These are phyloP conservation scores for Solanum chmielewskii DNA, from an alignment of 257 asterid species.

Conservation along the genomic window DNA sequence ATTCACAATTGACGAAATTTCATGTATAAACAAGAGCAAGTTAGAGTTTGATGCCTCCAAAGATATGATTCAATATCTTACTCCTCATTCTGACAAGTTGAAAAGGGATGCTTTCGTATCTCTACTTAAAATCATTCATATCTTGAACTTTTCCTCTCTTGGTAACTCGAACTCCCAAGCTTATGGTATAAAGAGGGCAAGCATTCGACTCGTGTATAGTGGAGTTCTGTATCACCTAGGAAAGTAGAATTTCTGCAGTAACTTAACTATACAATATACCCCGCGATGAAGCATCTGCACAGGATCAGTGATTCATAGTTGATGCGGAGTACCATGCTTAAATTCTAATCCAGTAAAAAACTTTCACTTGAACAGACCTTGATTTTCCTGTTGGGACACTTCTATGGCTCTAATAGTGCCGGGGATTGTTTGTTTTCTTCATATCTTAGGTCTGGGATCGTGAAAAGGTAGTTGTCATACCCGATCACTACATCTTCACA, in stretches of 20 bases:
- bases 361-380: not conserved
- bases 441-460: slow-evolving; percentile 81
- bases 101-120: not conserved
- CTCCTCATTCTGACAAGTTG: not conserved
- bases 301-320: not conserved
- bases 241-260: not conserved
- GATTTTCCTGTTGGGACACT: not conserved
- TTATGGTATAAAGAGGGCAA: not conserved
- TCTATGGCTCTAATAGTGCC: not conserved
- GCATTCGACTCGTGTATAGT: not conserved
- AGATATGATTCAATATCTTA: not conserved
- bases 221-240: not conserved
- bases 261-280: not conserved
- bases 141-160: not conserved
- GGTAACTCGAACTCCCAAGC: not conserved
- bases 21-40: not conserved
- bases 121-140: not conserved
- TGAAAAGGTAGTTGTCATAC: slow-evolving; percentile 77
- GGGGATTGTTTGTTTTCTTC: not conserved
- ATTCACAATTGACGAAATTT: not conserved
- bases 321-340: not conserved
- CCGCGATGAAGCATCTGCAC: not conserved
- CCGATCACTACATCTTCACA: slow-evolving; percentile 92
- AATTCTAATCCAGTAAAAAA: not conserved
- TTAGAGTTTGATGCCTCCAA: not conserved